phyloP scores from a whole-genome alignment of 148 eudicot species.

The Nyssa sinensis region DNA sequence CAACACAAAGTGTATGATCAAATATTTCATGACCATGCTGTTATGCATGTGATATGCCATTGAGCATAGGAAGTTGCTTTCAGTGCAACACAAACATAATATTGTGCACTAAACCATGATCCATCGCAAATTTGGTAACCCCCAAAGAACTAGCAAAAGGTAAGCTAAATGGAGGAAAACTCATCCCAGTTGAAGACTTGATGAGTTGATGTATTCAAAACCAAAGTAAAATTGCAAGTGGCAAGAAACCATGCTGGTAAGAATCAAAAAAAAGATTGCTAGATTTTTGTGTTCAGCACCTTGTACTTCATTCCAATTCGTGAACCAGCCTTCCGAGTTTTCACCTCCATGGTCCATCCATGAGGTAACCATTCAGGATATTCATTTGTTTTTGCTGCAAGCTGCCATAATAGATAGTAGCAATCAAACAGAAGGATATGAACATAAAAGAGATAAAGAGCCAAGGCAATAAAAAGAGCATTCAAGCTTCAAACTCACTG shows the following conservation, averaged over 20 bases:
- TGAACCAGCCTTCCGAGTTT: slow-evolving; percentile 29
- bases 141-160: not conserved
- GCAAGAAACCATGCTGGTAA: slow-evolving; percentile 5
- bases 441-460: slow-evolving; percentile 1
- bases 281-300: slow-evolving; percentile 30
- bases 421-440: slow-evolving; percentile 8
- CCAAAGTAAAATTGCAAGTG: slow-evolving; percentile 1
- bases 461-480: not conserved
- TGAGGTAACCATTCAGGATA: slow-evolving; percentile 52
- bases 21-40: not conserved
- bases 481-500: slow-evolving; percentile 34
- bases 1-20: no score
- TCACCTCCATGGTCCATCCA: slow-evolving; percentile 65
- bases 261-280: slow-evolving; percentile 1
- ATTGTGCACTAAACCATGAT: not conserved
- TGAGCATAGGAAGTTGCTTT: not conserved
- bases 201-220: not conserved
- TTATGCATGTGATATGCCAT: not conserved
- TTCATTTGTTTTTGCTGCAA: slow-evolving; percentile 26
- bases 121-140: not conserved
- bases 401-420: slow-evolving; percentile 19
- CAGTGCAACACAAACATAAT: not conserved
- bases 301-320: slow-evolving; percentile 35
- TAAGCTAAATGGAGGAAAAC: not conserved
- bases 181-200: no score